Evolutionary conservation across 495 filamentous ascomycete species (phyloP), one percentile per base, ranked within the genome.

Genomic region (Hypoxylon fuscum): DNA sequence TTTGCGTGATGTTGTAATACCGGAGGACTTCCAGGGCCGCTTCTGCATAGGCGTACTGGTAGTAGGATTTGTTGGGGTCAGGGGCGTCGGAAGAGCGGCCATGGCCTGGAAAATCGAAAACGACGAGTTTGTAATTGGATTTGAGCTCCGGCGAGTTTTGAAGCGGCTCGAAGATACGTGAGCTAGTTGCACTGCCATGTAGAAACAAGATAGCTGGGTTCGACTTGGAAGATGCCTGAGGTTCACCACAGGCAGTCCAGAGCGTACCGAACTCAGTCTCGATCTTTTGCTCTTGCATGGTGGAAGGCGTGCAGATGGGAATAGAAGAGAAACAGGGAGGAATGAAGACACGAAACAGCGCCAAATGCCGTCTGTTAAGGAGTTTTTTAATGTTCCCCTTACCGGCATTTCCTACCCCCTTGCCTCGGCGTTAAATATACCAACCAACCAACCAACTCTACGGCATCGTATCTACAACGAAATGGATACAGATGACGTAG

Each of bases 311-410:
- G 45, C 25, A 14, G 45, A 31, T 22, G 23, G 45, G 18, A 48
- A 48, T 15, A 18, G 45, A 48, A 29, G 23, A 48, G 45, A 29
- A 48, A 48, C n/a, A 14, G 45, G 45, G 25, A 48, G 25, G 45
- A 48, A 48, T 17, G 23, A 48, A 48, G 45, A 27, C 45, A 48
- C 35, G 35, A 38, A 38, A 38, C 11, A 5, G 12, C 12, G 35
- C 35, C 3, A 15, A 38, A 38, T 35, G 32, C 12, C 32, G 32
- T 10, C 32, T 35, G 32, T 35, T 35, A 35, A 35, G 32, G 12
- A 35, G 32, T 35, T 35, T 35, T 35, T 35, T 35, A 6, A 11
- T 11, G 12, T 35, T 35, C 32, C 32, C 35, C 35, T 7, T 34
- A 34, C 4, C 4, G 31, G 9, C 4, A 11, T 34, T 11, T 34